Evolutionary conservation across 768 basidiomycete genomes (phyloP).

Genomic region (Phanerochaete carnosa): DNA sequence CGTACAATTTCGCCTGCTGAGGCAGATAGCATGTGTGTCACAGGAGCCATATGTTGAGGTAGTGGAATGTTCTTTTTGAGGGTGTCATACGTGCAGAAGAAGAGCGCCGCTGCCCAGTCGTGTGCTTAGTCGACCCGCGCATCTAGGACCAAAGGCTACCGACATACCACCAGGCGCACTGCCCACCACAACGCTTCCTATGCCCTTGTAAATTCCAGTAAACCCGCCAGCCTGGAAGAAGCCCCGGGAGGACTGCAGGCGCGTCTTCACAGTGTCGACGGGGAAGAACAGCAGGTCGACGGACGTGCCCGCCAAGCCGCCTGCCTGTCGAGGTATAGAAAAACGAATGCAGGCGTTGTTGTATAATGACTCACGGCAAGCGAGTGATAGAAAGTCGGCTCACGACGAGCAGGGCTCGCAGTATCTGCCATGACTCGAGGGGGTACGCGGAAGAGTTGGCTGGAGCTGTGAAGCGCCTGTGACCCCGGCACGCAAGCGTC

Average conservation of each 20-base stretch:
- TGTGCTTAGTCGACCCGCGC: constrained; percentile 1
- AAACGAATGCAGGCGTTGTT: not conserved
- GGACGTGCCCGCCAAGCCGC: constrained; percentile 87
- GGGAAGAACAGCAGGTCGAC: constrained; percentile 97
- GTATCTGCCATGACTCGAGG: not conserved
- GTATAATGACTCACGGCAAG: constrained; percentile 22
- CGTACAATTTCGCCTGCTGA: constrained; percentile 53
- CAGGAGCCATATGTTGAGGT: constrained; percentile 55
- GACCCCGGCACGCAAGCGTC: no score
- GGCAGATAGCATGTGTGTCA: constrained; percentile 57
- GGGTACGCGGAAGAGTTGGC: no score
- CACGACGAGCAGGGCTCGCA: not conserved
- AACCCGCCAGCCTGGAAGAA: constrained; percentile 87
- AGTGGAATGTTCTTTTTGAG: constrained; percentile 75
- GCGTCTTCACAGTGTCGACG: constrained; percentile 95
- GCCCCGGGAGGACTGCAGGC: constrained; percentile 85
- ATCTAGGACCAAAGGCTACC: not conserved
- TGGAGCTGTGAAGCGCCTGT: no score
- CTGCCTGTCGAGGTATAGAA: constrained; percentile 48
- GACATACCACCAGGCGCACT: constrained; percentile 89
- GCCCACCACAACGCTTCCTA: constrained; percentile 92
- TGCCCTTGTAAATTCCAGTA: constrained; percentile 85
- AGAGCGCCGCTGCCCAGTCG: constrained; percentile 71
- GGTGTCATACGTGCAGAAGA: constrained; percentile 93
- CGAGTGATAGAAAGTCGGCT: constrained; percentile 22